Base-by-base conservation (phyloP, 345 rosid species). In the Alliaria petiolata region DNA sequence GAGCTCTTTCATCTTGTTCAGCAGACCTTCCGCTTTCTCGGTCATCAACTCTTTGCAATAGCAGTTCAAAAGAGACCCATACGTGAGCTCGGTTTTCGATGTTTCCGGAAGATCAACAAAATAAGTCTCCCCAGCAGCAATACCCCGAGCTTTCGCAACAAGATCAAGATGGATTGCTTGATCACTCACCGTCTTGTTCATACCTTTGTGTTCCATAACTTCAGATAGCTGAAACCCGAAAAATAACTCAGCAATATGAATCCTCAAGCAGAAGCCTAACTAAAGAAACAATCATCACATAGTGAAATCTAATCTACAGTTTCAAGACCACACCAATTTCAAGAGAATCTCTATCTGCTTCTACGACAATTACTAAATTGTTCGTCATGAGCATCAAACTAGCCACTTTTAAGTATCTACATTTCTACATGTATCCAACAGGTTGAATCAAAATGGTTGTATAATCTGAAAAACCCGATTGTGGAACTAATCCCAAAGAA, bases 101-200 rank as follows among this genome's bases (percentile, higher is more conserved):
- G 88, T 39, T 71, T 87, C 96, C 0, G 99, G 96, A 67, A 95
- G 96, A 76, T 64, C 88, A 8, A 88, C 70, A 30, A 95, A 95
- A 81, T 87, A 91, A 75, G 50, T 79, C 70, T 95, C 99, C 7
- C 97, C 93, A 36, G 91, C 96, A 35, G 82, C 61, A 64, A 89
- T 83, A 34, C 97, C 99, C 17, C 77, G 81, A 69, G 86, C 78
- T 83, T 95, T 91, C 35, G 97, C 96, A 66, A 89, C 79, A 56
- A 95, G 84, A 81, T 95, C 98, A 10, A 95, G 92, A 91, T 95
- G 99, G 33, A 95, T 87, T 36, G 98, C 98, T 79, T 91, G 93
- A 83, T 95, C 99, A 62, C 96, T 88, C 35, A 85, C 89, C 1
- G 98, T 95, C 85, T 88, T 91, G 82, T 89, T 88, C 93, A 89